Conservation (phyloP, 768 basidiomycete genomes). For the Trametes coccinea region DNA sequence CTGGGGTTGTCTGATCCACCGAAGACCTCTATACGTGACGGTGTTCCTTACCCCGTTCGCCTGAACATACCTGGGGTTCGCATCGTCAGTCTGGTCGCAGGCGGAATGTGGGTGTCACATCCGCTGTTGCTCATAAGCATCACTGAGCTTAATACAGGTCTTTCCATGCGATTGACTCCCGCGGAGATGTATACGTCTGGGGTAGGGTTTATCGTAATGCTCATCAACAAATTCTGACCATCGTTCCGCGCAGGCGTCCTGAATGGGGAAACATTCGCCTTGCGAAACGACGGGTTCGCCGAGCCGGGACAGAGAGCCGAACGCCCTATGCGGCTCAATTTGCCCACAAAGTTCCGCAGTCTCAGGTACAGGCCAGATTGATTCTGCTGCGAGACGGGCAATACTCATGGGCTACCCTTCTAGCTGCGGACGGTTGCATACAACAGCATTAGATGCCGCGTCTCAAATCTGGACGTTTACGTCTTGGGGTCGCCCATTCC, state of each 20-base stretch:
- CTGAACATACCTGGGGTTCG: constrained; percentile 59
- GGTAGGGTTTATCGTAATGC: constrained; percentile 44
- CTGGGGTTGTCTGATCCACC: constrained; percentile 52
- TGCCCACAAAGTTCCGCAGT: constrained; percentile 59
- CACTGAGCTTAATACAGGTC: constrained; percentile 50
- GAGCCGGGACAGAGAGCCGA: constrained; percentile 49
- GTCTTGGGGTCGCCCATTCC: constrained; percentile 79
- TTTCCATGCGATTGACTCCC: constrained; percentile 81
- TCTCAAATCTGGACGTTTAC: constrained; percentile 72
- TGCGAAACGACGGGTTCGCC: constrained; percentile 57
- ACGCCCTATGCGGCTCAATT: constrained; percentile 55
- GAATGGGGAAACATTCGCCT: constrained; percentile 44
- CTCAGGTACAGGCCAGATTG: constrained; percentile 54
- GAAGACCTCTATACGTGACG: constrained; percentile 36
- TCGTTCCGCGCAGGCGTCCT: constrained; percentile 51
- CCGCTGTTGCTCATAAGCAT: background rate
- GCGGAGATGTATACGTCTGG: constrained; percentile 78
- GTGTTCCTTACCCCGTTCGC: constrained; percentile 64
- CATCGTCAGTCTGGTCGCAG: constrained; percentile 73
- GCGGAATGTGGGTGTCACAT: constrained; percentile 67
- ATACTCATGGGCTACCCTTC: background rate
- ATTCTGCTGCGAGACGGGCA: background rate
- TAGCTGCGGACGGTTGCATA: constrained; percentile 80
- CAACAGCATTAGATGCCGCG: constrained; percentile 60
- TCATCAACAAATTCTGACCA: background rate